Evolutionary conservation across 305 asterid species (phyloP).

Genomic region (Fraxinus baroniana): DNA sequence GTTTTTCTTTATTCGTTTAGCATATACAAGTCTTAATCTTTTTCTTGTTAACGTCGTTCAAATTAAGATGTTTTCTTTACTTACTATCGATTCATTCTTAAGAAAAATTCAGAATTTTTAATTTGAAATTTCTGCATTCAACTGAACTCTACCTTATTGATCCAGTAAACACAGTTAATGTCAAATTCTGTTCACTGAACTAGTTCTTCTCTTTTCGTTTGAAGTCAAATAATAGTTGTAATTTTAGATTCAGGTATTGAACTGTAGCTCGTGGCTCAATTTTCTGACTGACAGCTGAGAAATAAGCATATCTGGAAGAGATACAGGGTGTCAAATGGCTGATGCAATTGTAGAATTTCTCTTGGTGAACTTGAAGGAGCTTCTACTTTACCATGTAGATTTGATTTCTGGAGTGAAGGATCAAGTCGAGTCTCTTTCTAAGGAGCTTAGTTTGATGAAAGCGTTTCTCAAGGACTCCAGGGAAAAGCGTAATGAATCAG

Average conservation of each 20-base stretch:
- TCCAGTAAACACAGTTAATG: not conserved
- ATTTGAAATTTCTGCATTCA: not conserved
- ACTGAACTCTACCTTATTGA: not conserved
- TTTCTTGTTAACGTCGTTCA: not conserved
- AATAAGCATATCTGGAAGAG: not conserved
- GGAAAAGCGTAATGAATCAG: conserved; percentile 40
- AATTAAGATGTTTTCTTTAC: not conserved
- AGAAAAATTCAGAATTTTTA: not conserved
- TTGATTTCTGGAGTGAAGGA: conserved; percentile 42
- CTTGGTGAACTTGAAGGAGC: conserved; percentile 44
- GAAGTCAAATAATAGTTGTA: not conserved
- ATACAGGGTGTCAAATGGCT: conserved; percentile 30
- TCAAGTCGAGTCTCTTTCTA: conserved; percentile 48
- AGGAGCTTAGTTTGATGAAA: conserved; percentile 50
- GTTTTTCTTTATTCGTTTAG: not conserved
- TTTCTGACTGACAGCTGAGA: not conserved
- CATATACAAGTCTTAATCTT: not conserved
- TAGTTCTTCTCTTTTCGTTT: not conserved
- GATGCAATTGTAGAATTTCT: conserved; percentile 54
- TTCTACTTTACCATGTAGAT: conserved; percentile 43
- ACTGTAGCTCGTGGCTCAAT: not conserved
- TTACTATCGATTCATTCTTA: not conserved
- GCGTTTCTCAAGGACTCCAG: conserved; percentile 49
- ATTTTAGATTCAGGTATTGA: not conserved
- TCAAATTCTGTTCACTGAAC: not conserved